Percentiles rank a stretch among this genome's conserved stretches.
phyloP scores from a whole-genome alignment of 164 flowering plant genomes.

The Aristolochia contorta region DNA sequence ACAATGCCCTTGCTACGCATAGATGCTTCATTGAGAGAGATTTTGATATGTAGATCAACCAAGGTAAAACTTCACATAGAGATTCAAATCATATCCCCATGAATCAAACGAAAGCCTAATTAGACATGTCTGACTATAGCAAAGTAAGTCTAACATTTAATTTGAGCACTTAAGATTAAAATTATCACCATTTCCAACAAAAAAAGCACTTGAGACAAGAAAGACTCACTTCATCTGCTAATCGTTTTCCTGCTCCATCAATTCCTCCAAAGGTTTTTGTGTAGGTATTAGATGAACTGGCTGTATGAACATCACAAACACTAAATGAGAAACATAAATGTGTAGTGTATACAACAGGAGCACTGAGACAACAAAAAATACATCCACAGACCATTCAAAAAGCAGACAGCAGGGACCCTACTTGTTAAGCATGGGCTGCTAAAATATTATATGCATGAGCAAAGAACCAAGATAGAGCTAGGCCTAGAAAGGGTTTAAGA shows the following conservation, averaged over 20 bases:
- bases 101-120: no score
- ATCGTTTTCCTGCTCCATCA: slow-evolving; percentile 85
- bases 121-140: no score
- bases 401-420: not conserved
- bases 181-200: no score
- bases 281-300: slow-evolving; percentile 75
- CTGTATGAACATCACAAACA: slow-evolving; percentile 29
- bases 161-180: no score
- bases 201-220: no score
- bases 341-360: no score
- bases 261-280: slow-evolving; percentile 83
- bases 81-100: not conserved
- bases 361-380: no score
- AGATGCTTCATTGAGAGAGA: no score
- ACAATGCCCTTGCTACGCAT: no score
- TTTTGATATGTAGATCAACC: not conserved
- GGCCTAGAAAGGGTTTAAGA: not conserved
- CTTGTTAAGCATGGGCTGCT: no score
- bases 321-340: slow-evolving; percentile 1
- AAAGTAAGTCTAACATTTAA: no score
- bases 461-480: not conserved
- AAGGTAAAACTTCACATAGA: not conserved
- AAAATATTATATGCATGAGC: not conserved
- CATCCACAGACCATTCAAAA: not conserved
- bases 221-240: slow-evolving; percentile 84